Percentiles rank a stretch among this genome's conserved stretches.
Evolutionary conservation across 192 early-diverging fungal species (phyloP).

Genomic region (Mortierella claussenii): DNA sequence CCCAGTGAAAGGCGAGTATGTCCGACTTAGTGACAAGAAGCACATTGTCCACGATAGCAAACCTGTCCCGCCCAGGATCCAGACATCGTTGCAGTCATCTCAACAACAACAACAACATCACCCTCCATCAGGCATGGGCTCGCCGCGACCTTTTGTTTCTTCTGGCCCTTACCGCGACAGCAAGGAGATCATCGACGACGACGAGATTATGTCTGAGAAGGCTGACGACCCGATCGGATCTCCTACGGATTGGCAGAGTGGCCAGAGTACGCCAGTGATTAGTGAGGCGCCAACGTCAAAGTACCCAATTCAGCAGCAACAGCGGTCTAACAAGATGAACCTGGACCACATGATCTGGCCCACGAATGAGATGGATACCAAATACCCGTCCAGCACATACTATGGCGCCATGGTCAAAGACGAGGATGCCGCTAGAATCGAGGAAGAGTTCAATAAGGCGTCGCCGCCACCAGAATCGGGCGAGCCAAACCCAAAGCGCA

Average conservation of each 20-base stretch:
- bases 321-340: conserved; percentile 52
- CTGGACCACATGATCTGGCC: conserved; percentile 54
- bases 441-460: conserved; percentile 52
- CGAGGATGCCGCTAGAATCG: conserved; percentile 48
- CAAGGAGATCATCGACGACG: conserved; percentile 50
- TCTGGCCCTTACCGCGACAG: conserved; percentile 44
- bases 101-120: conserved; percentile 5
- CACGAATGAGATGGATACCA: conserved; percentile 47
- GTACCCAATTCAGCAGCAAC: conserved; percentile 26
- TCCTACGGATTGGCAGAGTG: conserved; percentile 29
- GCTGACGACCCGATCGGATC: conserved; percentile 22
- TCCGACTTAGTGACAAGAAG: conserved; percentile 31
- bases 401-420: conserved; percentile 39
- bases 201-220: conserved; percentile 49
- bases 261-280: conserved; percentile 17
- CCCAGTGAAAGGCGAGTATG: conserved; percentile 43
- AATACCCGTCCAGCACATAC: conserved; percentile 22
- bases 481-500: conserved; percentile 49
- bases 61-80: conserved; percentile 12
- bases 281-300: conserved; percentile 12
- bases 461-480: conserved; percentile 38
- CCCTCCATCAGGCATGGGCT: conserved; percentile 7
- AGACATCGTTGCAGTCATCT: conserved; percentile 8
- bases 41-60: conserved; percentile 25
- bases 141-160: conserved; percentile 14